Percentiles rank a stretch among this genome's conserved stretches.
Evolutionary conservation across 177 flowering plant species (phyloP).

Genomic region (Vitis hybrid): DNA sequence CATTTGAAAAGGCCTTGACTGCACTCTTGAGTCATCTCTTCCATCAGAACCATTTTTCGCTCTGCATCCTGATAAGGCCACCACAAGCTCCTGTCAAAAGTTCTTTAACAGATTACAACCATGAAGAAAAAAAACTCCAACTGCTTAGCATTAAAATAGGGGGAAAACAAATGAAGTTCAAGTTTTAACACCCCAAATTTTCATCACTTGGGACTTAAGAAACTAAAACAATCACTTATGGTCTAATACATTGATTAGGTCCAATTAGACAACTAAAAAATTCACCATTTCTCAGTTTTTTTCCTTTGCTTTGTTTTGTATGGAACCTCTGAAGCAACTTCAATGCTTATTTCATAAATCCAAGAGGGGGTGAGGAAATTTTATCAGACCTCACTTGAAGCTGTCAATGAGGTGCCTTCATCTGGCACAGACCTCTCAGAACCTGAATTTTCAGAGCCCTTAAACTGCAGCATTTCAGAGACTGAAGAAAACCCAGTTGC

Average conservation of each 20-base stretch:
- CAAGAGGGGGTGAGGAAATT: too few relatives aligned
- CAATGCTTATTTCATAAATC: too few relatives aligned
- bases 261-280: too few relatives aligned
- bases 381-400: too few relatives aligned
- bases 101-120: neutral
- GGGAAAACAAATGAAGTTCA: neutral
- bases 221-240: neutral
- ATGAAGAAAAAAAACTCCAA: neutral
- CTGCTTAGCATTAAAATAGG: neutral
- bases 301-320: too few relatives aligned
- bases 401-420: slow-evolving; percentile 10
- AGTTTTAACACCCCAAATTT: neutral
- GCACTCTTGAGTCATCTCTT: slow-evolving; percentile 21
- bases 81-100: slow-evolving; percentile 28
- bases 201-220: neutral
- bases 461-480: slow-evolving; percentile 52
- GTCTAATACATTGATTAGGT: too few relatives aligned
- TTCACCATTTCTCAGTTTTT: too few relatives aligned
- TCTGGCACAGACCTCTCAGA: slow-evolving; percentile 8
- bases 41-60: slow-evolving; percentile 54
- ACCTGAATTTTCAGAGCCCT: slow-evolving; percentile 26
- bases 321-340: too few relatives aligned
- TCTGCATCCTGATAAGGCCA: slow-evolving; percentile 30
- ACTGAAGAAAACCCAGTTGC: slow-evolving; percentile 74
- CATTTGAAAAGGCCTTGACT: slow-evolving; percentile 1